phyloP scores from a whole-genome alignment of 73 alveolate species.

The Paramecium sexaurelia region DNA sequence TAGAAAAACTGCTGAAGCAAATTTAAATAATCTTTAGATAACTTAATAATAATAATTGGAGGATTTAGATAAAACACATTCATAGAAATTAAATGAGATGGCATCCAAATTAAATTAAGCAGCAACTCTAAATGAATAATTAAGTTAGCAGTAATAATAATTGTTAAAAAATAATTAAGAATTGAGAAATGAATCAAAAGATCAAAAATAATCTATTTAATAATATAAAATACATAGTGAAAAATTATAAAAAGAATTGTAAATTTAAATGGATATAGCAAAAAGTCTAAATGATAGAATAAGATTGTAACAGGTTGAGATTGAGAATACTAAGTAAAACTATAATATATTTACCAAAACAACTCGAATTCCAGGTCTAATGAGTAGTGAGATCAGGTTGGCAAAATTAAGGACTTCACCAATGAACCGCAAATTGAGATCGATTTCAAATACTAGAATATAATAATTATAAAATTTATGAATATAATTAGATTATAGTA shows the following conservation, averaged over 20 bases:
- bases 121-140: background rate
- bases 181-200: background rate
- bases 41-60: background rate
- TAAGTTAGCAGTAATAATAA: background rate
- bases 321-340: background rate
- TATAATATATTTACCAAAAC: conserved; percentile 36
- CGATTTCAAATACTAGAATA: background rate
- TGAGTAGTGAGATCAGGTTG: background rate
- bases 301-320: background rate
- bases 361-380: background rate
- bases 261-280: background rate
- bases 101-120: background rate
- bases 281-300: conserved; percentile 33
- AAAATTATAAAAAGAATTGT: background rate
- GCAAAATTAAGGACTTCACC: conserved; percentile 2
- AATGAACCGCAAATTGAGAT: background rate
- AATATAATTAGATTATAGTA: too few species aligned
- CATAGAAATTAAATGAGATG: background rate
- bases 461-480: background rate
- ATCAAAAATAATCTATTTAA: background rate
- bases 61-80: background rate
- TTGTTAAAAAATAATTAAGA: background rate
- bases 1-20: background rate
- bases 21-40: background rate
- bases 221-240: background rate